Conservation (phyloP, 345 rosid species). For the Lenwebbia sp. region DNA sequence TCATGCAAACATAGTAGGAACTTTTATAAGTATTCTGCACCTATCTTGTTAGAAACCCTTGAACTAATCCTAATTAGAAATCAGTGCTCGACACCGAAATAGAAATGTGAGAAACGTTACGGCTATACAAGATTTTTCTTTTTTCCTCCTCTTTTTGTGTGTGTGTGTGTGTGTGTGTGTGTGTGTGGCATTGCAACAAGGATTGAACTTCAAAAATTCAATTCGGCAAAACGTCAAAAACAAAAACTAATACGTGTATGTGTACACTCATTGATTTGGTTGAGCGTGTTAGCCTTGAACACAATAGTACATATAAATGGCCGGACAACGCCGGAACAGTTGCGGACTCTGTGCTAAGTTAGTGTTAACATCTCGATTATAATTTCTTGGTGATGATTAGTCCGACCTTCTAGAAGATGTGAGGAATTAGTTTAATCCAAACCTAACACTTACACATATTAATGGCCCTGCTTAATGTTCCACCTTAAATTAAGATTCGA, state of each 20-base stretch:
- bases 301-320: not conserved
- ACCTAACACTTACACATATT: not conserved
- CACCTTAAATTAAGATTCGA: not conserved
- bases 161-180: not conserved
- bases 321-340: not conserved
- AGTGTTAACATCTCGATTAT: not conserved
- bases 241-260: not conserved
- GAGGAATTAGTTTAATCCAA: not conserved
- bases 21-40: not conserved
- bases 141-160: not conserved
- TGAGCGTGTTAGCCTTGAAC: not conserved
- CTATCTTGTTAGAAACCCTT: not conserved
- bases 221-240: not conserved
- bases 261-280: not conserved
- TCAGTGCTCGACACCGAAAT: rapidly evolving
- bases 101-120: not conserved
- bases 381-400: not conserved
- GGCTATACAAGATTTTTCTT: not conserved
- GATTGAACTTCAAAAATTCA: not conserved
- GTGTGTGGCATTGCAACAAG: not conserved
- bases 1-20: not conserved
- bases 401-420: not conserved
- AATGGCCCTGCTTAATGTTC: not conserved
- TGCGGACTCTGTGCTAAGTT: not conserved
- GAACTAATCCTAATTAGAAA: not conserved